Percentiles rank a stretch among this genome's conserved stretches.
Conservation (phyloP, 2,329 filamentous ascomycete species). For the Furcasterigmium furcatum region DNA sequence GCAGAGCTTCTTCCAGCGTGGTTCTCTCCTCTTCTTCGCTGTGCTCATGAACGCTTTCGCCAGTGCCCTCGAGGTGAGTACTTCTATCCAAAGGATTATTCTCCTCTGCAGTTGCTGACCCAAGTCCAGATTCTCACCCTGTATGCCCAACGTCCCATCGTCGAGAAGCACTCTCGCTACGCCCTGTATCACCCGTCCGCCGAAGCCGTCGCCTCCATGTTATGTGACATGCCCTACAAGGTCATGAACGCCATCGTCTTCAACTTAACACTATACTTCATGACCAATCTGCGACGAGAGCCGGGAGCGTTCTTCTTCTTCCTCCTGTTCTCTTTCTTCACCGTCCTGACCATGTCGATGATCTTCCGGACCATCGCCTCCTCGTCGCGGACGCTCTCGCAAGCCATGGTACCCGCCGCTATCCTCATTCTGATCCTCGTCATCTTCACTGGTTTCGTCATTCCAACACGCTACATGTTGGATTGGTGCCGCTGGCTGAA, state of each 20-base stretch:
- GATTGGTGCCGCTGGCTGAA: constrained; percentile 82
- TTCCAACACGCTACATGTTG: constrained; percentile 67
- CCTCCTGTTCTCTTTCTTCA: constrained; percentile 70
- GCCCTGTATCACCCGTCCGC: constrained; percentile 87
- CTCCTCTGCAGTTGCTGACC: constrained; percentile 9
- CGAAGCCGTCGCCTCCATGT: constrained; percentile 83
- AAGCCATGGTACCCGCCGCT: constrained; percentile 59
- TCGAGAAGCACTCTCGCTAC: constrained; percentile 85
- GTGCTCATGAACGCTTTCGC: constrained; percentile 83
- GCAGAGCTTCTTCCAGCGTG: constrained; percentile 72
- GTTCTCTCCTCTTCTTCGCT: constrained; percentile 82
- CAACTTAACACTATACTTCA: constrained; percentile 81
- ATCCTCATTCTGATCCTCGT: constrained; percentile 63
- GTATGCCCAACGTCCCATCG: constrained; percentile 85
- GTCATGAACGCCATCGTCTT: constrained; percentile 71
- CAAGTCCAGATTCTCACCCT: constrained; percentile 66
- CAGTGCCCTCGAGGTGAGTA: constrained; percentile 66
- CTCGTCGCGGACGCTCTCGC: constrained; percentile 65
- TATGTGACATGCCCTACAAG: constrained; percentile 84
- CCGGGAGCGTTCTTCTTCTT: constrained; percentile 83
- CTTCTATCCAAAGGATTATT: constrained; percentile 13
- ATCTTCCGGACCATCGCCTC: constrained; percentile 82
- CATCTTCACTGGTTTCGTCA: constrained; percentile 69
- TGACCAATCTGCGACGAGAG: constrained; percentile 75
- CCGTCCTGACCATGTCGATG: constrained; percentile 79